Percentiles rank a stretch among this genome's conserved stretches.
Conservation (phyloP, 495 filamentous ascomycete species). For the Umbilicaria muhlenbergii region DNA sequence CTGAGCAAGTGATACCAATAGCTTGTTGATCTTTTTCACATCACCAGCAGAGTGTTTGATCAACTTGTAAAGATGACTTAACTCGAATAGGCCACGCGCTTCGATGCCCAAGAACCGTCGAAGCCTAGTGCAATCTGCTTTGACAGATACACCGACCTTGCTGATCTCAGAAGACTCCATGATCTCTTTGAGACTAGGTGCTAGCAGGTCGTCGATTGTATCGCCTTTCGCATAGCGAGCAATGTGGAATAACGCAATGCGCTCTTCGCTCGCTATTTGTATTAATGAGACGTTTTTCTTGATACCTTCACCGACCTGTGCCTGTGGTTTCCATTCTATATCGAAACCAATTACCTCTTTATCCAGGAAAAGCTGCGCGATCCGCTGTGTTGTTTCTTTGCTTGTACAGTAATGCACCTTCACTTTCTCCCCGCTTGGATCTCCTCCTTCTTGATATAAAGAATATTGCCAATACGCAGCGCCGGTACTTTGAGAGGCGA, state of each 20-base stretch:
- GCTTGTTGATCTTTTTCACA: constrained; percentile 43
- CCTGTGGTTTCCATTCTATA: constrained; percentile 61
- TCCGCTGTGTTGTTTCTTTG: constrained; percentile 45
- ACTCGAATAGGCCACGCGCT: constrained; percentile 52
- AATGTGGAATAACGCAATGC: constrained; percentile 72
- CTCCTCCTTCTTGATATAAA: constrained; percentile 36
- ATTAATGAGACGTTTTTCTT: constrained; percentile 59
- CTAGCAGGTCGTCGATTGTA: constrained; percentile 37
- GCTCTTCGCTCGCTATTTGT: constrained; percentile 62
- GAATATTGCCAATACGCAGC: constrained; percentile 43
- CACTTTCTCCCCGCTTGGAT: constrained; percentile 28
- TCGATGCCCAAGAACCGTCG: constrained; percentile 48
- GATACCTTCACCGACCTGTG: constrained; percentile 25
- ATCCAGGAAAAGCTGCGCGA: constrained; percentile 49
- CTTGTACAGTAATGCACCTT: constrained; percentile 64
- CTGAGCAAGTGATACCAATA: constrained; percentile 43
- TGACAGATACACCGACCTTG: constrained; percentile 66
- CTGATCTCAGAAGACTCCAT: constrained; percentile 53
- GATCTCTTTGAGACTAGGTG: constrained; percentile 51
- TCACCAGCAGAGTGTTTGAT: constrained; percentile 43
- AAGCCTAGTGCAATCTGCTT: constrained; percentile 57
- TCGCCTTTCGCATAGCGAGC: constrained; percentile 37
- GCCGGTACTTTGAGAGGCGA: constrained; percentile 1
- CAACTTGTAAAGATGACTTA: constrained; percentile 65
- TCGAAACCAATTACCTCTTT: constrained; percentile 69